phyloP scores from a whole-genome alignment of 345 rosid species.

The Camelina sativa region DNA sequence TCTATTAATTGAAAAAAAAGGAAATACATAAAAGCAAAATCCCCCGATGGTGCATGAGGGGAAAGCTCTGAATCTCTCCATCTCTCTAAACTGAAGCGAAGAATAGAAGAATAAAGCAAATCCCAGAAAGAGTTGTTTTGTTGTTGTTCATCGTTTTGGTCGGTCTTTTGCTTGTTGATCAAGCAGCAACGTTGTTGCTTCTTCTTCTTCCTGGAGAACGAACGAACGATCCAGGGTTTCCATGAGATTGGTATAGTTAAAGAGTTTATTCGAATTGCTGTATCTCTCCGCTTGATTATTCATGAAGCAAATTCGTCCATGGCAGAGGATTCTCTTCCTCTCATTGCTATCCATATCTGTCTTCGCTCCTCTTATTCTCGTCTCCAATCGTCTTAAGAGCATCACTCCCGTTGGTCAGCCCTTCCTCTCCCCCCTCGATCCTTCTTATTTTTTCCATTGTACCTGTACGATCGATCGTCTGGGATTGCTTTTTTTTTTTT shows the following conservation, averaged over 20 bases:
- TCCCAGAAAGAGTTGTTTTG: conserved; percentile 30
- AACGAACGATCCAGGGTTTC: conserved; percentile 43
- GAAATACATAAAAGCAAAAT: conserved; percentile 26
- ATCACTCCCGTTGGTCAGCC: conserved; percentile 62
- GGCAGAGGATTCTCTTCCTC: conserved; percentile 90
- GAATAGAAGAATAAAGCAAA: conserved; percentile 17
- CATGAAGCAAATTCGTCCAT: conserved; percentile 73
- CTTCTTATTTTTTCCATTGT: background rate
- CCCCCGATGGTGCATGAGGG: conserved; percentile 46
- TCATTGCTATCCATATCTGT: conserved; percentile 70
- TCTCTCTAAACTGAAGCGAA: conserved; percentile 25
- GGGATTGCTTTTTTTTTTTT: conserved; percentile 11
- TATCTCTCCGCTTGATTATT: conserved; percentile 26
- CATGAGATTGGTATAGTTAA: conserved; percentile 30
- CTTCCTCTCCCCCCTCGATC: conserved; percentile 5
- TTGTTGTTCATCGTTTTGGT: background rate
- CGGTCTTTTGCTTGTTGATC: conserved; percentile 35
- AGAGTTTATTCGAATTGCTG: background rate
- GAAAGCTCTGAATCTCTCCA: conserved; percentile 42
- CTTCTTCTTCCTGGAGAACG: conserved; percentile 49
- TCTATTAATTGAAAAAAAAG: background rate
- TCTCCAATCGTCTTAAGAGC: conserved; percentile 58
- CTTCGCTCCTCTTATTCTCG: conserved; percentile 69
- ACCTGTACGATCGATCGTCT: conserved; percentile 15
- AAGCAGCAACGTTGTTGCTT: conserved; percentile 42